Percentiles rank a stretch among this genome's conserved stretches.
phyloP scores from a whole-genome alignment of 164 flowering plant species.

The Piper betle region DNA sequence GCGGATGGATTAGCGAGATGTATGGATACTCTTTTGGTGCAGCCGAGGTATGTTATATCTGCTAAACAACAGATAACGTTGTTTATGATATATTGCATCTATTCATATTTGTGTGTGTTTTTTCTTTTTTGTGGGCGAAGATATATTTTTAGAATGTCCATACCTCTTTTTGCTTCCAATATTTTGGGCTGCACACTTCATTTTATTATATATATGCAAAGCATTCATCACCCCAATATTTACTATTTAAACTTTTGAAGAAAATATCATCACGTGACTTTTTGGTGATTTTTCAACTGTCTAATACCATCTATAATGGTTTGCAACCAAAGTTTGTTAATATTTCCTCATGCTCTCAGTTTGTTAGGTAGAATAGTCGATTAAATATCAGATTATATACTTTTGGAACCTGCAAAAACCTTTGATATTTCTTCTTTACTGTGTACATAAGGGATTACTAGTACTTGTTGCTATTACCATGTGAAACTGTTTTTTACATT shows the following conservation, averaged over 20 bases:
- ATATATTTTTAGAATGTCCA: too few species aligned
- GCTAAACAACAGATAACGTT: background rate
- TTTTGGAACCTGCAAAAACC: background rate
- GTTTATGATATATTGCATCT: too few species aligned
- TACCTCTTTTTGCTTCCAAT: too few species aligned
- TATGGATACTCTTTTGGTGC: constrained; percentile 98
- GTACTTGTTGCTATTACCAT: too few species aligned
- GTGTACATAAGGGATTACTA: background rate
- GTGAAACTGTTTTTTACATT: too few species aligned
- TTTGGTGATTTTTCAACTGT: background rate
- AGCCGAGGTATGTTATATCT: constrained; percentile 63
- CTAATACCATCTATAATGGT: background rate
- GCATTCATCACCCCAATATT: background rate
- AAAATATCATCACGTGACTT: too few species aligned
- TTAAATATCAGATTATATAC: too few species aligned
- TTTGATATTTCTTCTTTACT: background rate
- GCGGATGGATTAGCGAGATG: constrained; percentile 99
- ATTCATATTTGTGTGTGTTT: too few species aligned
- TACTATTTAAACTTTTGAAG: too few species aligned
- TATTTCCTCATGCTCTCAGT: background rate
- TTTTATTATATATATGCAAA: too few species aligned
- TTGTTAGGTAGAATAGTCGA: background rate
- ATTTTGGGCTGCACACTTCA: background rate
- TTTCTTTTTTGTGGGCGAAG: too few species aligned
- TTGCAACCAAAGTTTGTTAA: background rate